phyloP scores from a whole-genome alignment of 768 basidiomycete genomes.

The Suillus weaverae region DNA sequence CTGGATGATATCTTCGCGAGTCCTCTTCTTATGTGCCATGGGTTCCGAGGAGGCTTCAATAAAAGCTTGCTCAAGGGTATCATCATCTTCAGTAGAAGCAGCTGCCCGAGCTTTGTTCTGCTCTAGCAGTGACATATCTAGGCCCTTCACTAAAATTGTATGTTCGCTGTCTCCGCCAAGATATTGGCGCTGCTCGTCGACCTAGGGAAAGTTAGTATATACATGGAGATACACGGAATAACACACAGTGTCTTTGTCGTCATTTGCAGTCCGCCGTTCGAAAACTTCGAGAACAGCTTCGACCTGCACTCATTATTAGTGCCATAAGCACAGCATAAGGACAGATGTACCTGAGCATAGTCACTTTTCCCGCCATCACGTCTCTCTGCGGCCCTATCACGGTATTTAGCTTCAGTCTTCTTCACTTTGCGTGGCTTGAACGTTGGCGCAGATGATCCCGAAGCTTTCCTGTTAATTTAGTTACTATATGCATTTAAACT shows the following conservation, averaged over 20 bases:
- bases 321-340: conserved; percentile 1
- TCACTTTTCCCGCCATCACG: conserved; percentile 67
- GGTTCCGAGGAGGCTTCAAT: conserved; percentile 39
- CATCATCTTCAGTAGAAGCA: conserved; percentile 69
- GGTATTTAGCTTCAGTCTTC: conserved; percentile 58
- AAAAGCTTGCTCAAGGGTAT: conserved; percentile 78
- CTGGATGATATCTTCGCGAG: conserved; percentile 73
- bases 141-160: conserved; percentile 84
- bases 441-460: conserved; percentile 54
- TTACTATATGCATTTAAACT: neutral
- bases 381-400: conserved; percentile 76
- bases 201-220: conserved; percentile 37
- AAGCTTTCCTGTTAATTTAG: conserved; percentile 40
- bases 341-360: conserved; percentile 59
- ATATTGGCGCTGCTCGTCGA: conserved; percentile 73
- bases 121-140: conserved; percentile 84
- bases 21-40: conserved; percentile 55
- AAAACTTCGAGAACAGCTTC: conserved; percentile 84
- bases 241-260: conserved; percentile 60
- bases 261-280: conserved; percentile 59
- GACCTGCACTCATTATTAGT: conserved; percentile 42
- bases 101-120: conserved; percentile 73
- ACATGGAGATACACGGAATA: neutral
- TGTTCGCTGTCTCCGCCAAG: conserved; percentile 86
- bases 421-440: conserved; percentile 86